A percentile compares a stretch with the other conserved stretches of the same genome.
These are phyloP conservation scores for Ophiostoma populinum DNA, from an alignment of 2,329 filamentous ascomycete species.

Conservation along the genomic window DNA sequence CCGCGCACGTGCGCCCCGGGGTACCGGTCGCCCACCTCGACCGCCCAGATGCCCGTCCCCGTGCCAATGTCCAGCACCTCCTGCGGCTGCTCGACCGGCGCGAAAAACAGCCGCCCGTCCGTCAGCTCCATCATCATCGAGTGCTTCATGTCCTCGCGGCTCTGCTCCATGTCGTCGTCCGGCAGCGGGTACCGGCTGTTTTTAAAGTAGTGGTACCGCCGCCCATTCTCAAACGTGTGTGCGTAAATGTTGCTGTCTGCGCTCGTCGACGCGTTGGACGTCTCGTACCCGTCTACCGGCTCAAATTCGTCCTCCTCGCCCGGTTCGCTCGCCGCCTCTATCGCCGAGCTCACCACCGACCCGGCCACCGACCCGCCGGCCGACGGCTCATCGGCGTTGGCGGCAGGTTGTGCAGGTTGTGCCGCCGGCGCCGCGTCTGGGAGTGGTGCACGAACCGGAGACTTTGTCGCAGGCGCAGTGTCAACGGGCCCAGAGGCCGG, in stretches of 20 bases:
- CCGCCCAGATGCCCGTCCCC: slow-evolving; percentile 20
- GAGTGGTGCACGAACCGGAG: too few species aligned
- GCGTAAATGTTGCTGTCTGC: slow-evolving; percentile 14
- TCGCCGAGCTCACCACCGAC: slow-evolving; percentile 4
- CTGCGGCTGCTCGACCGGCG: slow-evolving; percentile 23
- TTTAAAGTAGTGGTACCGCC: slow-evolving; percentile 16
- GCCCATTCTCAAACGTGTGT: slow-evolving; percentile 14
- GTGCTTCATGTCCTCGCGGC: slow-evolving; percentile 27
- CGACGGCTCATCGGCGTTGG: neutral
- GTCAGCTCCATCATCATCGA: slow-evolving; percentile 28
- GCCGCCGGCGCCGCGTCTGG: neutral
- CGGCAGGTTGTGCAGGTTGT: too few species aligned
- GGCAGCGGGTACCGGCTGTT: slow-evolving; percentile 16
- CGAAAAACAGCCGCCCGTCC: slow-evolving; percentile 24
- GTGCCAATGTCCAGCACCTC: slow-evolving; percentile 32
- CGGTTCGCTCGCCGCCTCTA: slow-evolving; percentile 10
- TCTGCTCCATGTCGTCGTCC: slow-evolving; percentile 28
- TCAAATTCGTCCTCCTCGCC: slow-evolving; percentile 13
- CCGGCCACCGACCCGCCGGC: neutral
- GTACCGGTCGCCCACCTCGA: slow-evolving; percentile 19
- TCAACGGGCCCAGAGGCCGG: too few species aligned
- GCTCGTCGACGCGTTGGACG: slow-evolving; percentile 11
- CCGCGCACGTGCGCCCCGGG: slow-evolving; percentile 23
- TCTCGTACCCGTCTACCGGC: slow-evolving; percentile 11
- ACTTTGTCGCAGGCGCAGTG: too few species aligned